Base-by-base conservation (phyloP, 2,329 filamentous ascomycete species). In the Cytospora paraplurivora region DNA sequence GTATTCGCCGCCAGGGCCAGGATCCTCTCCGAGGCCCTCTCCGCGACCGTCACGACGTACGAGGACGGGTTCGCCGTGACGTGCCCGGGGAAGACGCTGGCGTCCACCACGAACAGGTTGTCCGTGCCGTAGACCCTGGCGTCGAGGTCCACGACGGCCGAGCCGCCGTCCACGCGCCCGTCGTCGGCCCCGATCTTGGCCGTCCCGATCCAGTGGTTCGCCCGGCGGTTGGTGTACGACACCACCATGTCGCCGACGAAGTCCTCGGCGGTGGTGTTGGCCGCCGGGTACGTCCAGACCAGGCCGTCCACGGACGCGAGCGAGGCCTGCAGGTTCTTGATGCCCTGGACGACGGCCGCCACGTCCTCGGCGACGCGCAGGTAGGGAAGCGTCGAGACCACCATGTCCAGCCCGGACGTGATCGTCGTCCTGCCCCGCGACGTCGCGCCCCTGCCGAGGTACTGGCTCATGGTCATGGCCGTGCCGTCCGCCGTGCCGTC, bases 381-480 rank as follows among this genome's bases (percentile, higher is more conserved):
- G 73, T 87, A 89, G 0, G 88, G 88, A 1, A 82, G 73, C 19
- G 80, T 81, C 17, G 83, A 83, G 15, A 90, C 85, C 1, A 81
- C 76, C 68, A 88, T 87, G 68, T 76, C 80, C 17, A 90, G 78
- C 12, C 76, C 80, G 56, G 79, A 76, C 47, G 81, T 85, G 70
- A 90, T 88, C 13, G 83, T 85, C 67, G 87, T 82, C 52, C 82
- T 78, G 54, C 87, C 87, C 47, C 85, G 79, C 15, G 86, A 87
- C n/a, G 81, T 82, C 27, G 83, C 77, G 49, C 88, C 87, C 61
- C 86, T 84, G 38, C 86, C 86, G 34, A 90, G 85, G 74, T 90
- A 89, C 68, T 85, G 81, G 66, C 79, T 82, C 68, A 86, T 79
- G 15, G 79, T 81, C 72, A 85, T 82, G 37, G 81, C 76, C 54